phyloP scores from a whole-genome alignment of 345 rosid genomes.

The thale cress (Arabidopsis thaliana) region DNA sequence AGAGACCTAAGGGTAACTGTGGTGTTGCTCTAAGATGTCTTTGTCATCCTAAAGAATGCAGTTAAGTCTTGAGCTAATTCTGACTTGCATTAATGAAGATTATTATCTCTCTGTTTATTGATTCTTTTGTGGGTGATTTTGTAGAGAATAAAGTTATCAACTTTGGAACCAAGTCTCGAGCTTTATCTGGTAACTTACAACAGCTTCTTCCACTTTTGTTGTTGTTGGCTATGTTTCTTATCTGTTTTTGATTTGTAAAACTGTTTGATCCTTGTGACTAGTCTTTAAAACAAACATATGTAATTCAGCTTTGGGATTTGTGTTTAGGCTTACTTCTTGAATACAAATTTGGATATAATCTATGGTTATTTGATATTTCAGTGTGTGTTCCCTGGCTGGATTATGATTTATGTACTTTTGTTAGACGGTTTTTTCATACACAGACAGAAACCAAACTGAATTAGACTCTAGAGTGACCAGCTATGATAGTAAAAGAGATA shows the following conservation, averaged over 20 bases:
- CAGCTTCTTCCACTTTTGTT: slow-evolving; percentile 10
- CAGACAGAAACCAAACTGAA: neutral
- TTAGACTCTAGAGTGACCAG: neutral
- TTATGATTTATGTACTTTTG: too few species aligned
- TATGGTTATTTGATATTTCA: slow-evolving; percentile 11
- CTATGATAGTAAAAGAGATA: neutral
- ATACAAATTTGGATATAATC: neutral
- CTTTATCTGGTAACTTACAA: slow-evolving; percentile 20
- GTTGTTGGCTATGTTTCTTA: slow-evolving; percentile 17
- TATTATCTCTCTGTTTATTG: neutral
- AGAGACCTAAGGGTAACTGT: slow-evolving; percentile 67
- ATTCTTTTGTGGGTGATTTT: slow-evolving; percentile 28
- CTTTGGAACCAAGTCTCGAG: slow-evolving; percentile 27
- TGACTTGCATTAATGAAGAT: neutral
- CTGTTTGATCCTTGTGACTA: neutral
- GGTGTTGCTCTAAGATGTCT: slow-evolving; percentile 68
- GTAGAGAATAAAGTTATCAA: slow-evolving; percentile 35
- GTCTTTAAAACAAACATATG: neutral
- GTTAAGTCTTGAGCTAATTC: slow-evolving; percentile 45
- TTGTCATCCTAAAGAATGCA: slow-evolving; percentile 70
- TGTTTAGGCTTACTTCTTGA: neutral
- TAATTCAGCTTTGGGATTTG: neutral
- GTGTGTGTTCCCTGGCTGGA: neutral
- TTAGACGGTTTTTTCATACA: neutral
- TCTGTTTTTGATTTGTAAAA: slow-evolving; percentile 9